These are phyloP conservation scores for Triticum timopheevii DNA, from an alignment of 176 grass and related monocot genomes.

Conservation along the genomic window DNA sequence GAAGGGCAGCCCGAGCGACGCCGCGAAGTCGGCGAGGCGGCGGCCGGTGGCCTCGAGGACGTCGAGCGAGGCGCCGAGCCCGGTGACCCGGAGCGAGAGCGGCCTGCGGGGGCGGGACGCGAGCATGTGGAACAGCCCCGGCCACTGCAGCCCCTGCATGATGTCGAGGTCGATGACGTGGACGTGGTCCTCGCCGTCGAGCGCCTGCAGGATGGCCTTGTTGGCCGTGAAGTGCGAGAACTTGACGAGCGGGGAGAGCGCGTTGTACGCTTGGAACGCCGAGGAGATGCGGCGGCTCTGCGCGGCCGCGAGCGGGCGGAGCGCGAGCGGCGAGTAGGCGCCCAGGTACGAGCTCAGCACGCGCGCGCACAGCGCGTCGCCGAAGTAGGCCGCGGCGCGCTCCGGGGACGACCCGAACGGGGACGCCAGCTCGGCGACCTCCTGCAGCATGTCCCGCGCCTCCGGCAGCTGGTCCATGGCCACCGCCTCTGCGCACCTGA, in stretches of 20 bases:
- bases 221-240: conserved; percentile 98
- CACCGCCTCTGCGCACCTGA: conserved; percentile 83
- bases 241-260: conserved; percentile 82
- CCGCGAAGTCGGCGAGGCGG: conserved; percentile 76
- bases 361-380: conserved; percentile 70
- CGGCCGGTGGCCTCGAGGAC: conserved; percentile 71
- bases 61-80: conserved; percentile 76
- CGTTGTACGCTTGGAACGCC: conserved; percentile 79
- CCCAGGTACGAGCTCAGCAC: conserved; percentile 82
- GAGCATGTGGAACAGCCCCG: conserved; percentile 84
- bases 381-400: conserved; percentile 88
- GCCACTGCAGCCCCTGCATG: conserved; percentile 97
- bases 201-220: conserved; percentile 83
- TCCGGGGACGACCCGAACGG: conserved; percentile 82
- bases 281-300: conserved; percentile 54
- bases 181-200: conserved; percentile 60
- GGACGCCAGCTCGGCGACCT: conserved; percentile 84
- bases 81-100: conserved; percentile 72
- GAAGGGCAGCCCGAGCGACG: conserved; percentile 58
- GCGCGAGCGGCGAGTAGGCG: conserved; percentile 58
- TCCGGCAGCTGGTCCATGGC: conserved; percentile 57
- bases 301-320: conserved; percentile 26
- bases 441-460: conserved; percentile 67
- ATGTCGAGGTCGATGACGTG: conserved; percentile 90
- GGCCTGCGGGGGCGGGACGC: conserved; percentile 57